Evolutionary conservation across 257 asterid species (phyloP).

Genomic region (Solanum okadae): DNA sequence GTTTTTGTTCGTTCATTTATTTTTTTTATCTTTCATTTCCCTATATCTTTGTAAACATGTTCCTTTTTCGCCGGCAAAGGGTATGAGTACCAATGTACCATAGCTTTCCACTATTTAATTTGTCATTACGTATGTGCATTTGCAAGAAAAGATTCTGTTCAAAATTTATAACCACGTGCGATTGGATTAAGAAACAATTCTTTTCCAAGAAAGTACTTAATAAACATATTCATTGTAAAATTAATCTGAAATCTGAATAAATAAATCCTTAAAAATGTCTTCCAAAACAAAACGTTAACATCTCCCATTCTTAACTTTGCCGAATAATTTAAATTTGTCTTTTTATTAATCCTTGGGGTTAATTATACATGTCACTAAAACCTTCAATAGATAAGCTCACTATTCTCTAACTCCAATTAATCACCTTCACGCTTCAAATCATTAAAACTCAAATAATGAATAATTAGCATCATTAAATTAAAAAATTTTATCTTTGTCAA

Average conservation of each 20-base stretch:
- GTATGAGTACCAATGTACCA: not conserved
- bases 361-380: not conserved
- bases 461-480: not conserved
- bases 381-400: not conserved
- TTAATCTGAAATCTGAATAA: too few species aligned
- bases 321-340: not conserved
- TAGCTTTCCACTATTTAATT: not conserved
- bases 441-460: not conserved
- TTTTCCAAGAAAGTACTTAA: too few species aligned
- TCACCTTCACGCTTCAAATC: not conserved
- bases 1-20: not conserved
- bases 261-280: too few species aligned
- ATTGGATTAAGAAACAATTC: not conserved
- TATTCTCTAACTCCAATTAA: not conserved
- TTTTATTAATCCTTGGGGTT: not conserved
- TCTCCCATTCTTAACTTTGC: not conserved
- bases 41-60: not conserved
- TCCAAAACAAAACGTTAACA: too few species aligned
- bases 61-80: not conserved
- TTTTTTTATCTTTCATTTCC: not conserved
- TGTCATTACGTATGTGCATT: not conserved
- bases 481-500: not conserved
- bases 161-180: not conserved
- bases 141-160: not conserved
- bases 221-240: too few species aligned